phyloP scores from a whole-genome alignment of 768 basidiomycete species.

The Rhodosporidiobolus odoratus region DNA sequence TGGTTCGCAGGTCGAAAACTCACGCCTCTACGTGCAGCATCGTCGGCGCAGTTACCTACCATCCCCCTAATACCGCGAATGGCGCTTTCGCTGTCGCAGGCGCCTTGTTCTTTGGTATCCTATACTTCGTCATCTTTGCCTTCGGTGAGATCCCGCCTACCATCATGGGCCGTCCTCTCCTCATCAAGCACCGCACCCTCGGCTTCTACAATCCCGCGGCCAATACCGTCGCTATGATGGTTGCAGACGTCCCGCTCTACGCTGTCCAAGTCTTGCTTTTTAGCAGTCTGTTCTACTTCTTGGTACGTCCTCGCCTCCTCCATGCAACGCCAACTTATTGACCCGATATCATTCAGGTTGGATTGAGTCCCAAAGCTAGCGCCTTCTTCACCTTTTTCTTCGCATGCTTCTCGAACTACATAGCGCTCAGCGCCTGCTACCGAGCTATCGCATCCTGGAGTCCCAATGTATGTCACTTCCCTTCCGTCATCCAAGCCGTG shows the following conservation, averaged over 20 bases:
- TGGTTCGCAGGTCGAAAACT: too few species aligned
- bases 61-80: slow-evolving; percentile 54
- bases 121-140: slow-evolving; percentile 10
- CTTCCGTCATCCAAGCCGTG: background rate
- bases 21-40: too few species aligned
- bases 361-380: slow-evolving; percentile 40
- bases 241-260: slow-evolving; percentile 27
- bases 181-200: slow-evolving; percentile 27
- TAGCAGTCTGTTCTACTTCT: slow-evolving; percentile 39
- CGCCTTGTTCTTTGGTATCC: slow-evolving; percentile 61
- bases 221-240: slow-evolving; percentile 1
- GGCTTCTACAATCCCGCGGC: slow-evolving; percentile 33
- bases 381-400: slow-evolving; percentile 35
- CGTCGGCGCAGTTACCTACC: slow-evolving; percentile 62
- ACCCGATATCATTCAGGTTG: background rate
- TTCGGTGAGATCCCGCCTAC: slow-evolving; percentile 22
- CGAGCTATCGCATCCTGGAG: slow-evolving; percentile 25
- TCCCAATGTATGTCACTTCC: slow-evolving; percentile 2
- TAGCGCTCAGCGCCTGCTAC: slow-evolving; percentile 5
- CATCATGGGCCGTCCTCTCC: slow-evolving; percentile 7
- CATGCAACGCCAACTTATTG: background rate
- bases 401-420: slow-evolving; percentile 26
- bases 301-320: slow-evolving; percentile 2
- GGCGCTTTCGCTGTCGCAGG: slow-evolving; percentile 71
- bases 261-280: slow-evolving; percentile 21